Evolutionary conservation across 345 rosid species (phyloP).

Genomic region (Erodium maritimum): DNA sequence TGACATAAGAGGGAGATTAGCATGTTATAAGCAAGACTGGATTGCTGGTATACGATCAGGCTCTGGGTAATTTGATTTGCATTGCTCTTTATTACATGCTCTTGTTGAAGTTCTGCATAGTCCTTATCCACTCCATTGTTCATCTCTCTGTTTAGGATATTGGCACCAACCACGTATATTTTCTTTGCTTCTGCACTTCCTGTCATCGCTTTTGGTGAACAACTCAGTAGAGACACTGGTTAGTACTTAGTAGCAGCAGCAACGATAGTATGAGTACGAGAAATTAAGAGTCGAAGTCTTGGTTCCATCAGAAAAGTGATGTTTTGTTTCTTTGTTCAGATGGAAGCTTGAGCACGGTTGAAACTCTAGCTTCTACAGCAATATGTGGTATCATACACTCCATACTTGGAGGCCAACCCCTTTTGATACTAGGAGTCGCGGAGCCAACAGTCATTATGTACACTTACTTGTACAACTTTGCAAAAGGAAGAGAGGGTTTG

Average conservation of each 20-base stretch:
- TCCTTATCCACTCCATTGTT: background rate
- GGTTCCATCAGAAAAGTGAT: too few species aligned
- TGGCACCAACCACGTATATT: conserved; percentile 77
- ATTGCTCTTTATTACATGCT: background rate
- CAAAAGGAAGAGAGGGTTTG: conserved; percentile 43
- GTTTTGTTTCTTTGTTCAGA: conserved; percentile 21
- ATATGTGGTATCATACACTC: conserved; percentile 77
- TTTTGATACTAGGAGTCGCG: conserved; percentile 73
- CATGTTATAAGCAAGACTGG: conserved; percentile 69
- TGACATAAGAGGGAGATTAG: conserved; percentile 48
- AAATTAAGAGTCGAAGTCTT: too few species aligned
- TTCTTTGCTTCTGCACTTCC: conserved; percentile 83
- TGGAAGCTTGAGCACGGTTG: conserved; percentile 68
- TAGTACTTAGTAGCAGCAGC: too few species aligned
- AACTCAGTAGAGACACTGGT: conserved; percentile 74
- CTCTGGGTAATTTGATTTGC: conserved; percentile 21
- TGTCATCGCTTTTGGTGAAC: conserved; percentile 81
- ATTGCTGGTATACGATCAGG: conserved; percentile 40
- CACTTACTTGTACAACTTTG: conserved; percentile 57
- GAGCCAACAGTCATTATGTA: conserved; percentile 87
- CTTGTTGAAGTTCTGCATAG: background rate
- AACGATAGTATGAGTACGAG: too few species aligned
- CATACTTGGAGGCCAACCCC: conserved; percentile 69
- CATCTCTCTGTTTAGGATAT: conserved; percentile 25
- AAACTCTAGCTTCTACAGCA: conserved; percentile 66